These are phyloP conservation scores for Apiospora pterosperma DNA, from an alignment of 2,329 filamentous ascomycete genomes.

Conservation along the genomic window DNA sequence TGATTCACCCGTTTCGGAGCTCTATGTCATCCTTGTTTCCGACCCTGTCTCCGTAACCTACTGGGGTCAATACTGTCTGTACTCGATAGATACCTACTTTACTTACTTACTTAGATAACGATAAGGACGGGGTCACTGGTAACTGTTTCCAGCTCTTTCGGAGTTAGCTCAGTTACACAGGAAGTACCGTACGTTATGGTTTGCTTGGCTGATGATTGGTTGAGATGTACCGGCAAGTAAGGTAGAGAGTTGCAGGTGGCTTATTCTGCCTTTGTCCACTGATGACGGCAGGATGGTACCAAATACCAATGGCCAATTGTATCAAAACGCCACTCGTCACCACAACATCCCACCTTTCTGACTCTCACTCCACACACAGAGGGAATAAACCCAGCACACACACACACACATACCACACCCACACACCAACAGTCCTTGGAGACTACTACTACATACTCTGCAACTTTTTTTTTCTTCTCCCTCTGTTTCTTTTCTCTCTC, in stretches of 20 bases:
- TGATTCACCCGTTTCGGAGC: background rate
- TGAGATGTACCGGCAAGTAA: background rate
- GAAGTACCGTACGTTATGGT: background rate
- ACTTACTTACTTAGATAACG: too few species aligned
- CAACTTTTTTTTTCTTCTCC: background rate
- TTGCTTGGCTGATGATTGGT: background rate
- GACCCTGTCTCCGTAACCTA: background rate
- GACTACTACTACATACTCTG: background rate
- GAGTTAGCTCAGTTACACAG: background rate
- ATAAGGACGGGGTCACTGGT: background rate
- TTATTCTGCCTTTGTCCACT: background rate
- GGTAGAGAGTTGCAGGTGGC: background rate
- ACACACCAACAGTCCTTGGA: background rate
- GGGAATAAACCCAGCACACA: conserved; percentile 8
- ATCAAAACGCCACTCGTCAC: conserved; percentile 23
- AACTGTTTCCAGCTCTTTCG: background rate
- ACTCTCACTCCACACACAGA: conserved; percentile 6
- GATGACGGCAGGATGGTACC: background rate
- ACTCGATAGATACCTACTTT: too few species aligned
- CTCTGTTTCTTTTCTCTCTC: background rate
- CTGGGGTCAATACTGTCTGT: too few species aligned
- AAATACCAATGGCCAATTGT: conserved; percentile 5
- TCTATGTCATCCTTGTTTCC: background rate
- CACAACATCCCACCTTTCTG: conserved; percentile 17
- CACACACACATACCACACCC: conserved; percentile 12